Conservation (phyloP, 2,329 filamentous ascomycete genomes). For the Aspergillus puulaauensis region DNA sequence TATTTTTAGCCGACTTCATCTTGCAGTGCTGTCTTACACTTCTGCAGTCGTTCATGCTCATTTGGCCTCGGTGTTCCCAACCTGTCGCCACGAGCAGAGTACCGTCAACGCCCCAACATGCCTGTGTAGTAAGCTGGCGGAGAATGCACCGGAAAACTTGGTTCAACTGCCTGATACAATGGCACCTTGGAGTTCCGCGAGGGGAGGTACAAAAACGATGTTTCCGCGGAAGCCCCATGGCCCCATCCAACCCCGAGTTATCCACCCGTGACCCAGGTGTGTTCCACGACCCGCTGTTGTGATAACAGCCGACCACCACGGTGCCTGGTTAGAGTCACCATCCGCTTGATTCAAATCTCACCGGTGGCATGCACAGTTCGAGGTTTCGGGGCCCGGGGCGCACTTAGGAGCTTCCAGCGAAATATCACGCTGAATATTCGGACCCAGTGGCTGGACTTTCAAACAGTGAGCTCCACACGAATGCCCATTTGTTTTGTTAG, state of each 20-base stretch:
- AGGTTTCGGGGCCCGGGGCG: background rate
- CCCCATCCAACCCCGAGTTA: background rate
- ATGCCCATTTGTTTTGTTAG: too few species aligned
- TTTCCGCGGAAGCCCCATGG: background rate
- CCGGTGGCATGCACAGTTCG: background rate
- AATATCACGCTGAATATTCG: too few species aligned
- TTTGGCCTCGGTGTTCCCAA: background rate
- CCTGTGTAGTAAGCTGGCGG: background rate
- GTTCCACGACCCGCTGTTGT: background rate
- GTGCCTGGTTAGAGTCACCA: background rate
- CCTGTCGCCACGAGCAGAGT: background rate
- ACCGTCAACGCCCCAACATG: background rate
- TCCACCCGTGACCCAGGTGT: background rate
- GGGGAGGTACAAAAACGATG: too few species aligned
- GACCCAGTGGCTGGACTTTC: too few species aligned
- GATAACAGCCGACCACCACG: background rate
- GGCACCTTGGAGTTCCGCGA: too few species aligned
- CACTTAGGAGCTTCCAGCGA: background rate
- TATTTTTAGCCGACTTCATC: constrained; percentile 4
- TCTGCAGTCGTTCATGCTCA: constrained; percentile 11
- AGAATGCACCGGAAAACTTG: background rate
- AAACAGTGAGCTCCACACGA: too few species aligned
- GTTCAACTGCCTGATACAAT: background rate
- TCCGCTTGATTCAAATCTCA: background rate
- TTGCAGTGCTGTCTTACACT: constrained; percentile 2